Base-by-base conservation (phyloP, 306 rosid genomes). In the Lathyrus tuberosus region DNA sequence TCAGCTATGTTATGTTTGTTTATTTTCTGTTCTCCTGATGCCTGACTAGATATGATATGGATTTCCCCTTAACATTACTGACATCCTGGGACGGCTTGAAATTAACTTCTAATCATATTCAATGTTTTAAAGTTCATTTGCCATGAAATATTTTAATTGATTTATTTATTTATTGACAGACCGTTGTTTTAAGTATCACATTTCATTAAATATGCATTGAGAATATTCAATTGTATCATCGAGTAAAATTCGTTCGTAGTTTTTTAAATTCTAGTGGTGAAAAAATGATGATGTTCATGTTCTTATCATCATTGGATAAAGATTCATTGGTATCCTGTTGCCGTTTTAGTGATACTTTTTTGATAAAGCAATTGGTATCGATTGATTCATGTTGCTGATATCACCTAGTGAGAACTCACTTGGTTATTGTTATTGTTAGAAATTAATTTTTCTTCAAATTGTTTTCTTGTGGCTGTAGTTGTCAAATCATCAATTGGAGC, bases 401-500 rank as follows among this genome's bases (percentile, higher is more conserved):
- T 67, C 14, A 26, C 62, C 7, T 24, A 56, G 22, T 62, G 37
- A 35, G 53, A 22, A 33, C 56, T 42, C 14, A 56, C 41, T 43
- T 44, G 72, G 46, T 62, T n/a, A 63, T 22, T 63, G 65, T 17
- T 70, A 63, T 60, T 58, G 56, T 72, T 30, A 14, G 75, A 43
- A 62, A 16, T 58, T 74, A 26, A 66, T 52, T 67, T 71, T 65
- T 74, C 57, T 71, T 65, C 68, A 35, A 51, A 44, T 75, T 79
- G 67, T 53, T 76, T 80, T 30, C 58, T 84, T 81, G 61, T 82
- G 81, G 63, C 66, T 84, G 52, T 75, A 89, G 98, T 80, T 92
- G 60, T 92, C 91, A 59, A 92, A 86, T 79, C 80, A 86, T 73
- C 96, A 86, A 82, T 76, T 57, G 31, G 96, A 92, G 65, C 84